Conservation (phyloP, 306 rosid species). For the Lotus japonicus region DNA sequence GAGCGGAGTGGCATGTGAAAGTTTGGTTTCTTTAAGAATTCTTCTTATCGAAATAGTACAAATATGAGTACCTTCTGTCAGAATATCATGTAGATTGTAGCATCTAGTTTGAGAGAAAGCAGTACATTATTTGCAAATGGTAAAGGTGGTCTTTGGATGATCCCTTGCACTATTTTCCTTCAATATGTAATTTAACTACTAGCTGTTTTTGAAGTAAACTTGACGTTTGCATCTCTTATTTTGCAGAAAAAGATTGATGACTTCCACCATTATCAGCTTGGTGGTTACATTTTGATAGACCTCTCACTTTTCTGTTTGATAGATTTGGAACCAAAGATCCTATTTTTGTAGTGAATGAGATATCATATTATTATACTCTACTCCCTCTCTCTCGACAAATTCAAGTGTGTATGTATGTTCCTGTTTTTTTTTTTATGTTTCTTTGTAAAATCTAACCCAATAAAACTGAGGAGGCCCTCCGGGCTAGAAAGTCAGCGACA, state of each 20-base stretch:
- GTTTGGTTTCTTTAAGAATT: background rate
- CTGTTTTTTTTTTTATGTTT: no score
- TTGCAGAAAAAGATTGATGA: slow-evolving; percentile 33
- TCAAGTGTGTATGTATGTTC: no score
- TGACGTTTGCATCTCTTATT: slow-evolving; percentile 16
- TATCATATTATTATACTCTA: background rate
- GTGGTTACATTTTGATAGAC: slow-evolving; percentile 8
- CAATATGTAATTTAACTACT: background rate
- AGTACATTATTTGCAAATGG: background rate
- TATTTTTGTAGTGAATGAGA: background rate
- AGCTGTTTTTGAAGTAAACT: slow-evolving; percentile 1
- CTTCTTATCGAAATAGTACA: background rate
- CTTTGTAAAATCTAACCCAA: no score
- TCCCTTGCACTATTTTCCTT: background rate
- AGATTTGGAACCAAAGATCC: background rate
- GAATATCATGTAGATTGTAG: background rate
- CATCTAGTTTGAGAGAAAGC: background rate
- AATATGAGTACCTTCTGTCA: background rate
- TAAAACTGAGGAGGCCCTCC: no score
- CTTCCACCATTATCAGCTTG: slow-evolving; percentile 12
- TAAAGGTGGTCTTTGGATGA: background rate
- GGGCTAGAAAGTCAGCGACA: no score
- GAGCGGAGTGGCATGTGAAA: background rate
- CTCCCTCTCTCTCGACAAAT: no score
- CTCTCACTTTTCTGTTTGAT: background rate